phyloP scores from a whole-genome alignment of 2,329 filamentous ascomycete species.

The Fusarium napiforme region DNA sequence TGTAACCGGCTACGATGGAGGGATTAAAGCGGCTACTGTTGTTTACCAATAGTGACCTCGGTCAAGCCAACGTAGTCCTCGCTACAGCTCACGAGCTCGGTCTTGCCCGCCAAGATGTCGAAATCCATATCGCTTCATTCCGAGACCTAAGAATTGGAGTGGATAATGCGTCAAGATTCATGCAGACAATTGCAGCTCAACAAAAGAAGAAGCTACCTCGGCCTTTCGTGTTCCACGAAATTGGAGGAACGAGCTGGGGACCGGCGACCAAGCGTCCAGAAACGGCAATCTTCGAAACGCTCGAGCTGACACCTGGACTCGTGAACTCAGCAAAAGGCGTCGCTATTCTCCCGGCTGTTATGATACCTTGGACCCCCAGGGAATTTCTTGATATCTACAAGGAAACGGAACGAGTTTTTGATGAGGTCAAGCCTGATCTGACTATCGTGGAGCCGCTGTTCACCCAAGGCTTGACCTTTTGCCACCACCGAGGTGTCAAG shows the following conservation, averaged over 20 bases:
- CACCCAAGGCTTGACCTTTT: not conserved
- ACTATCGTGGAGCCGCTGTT: not conserved
- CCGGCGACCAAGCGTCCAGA: not conserved
- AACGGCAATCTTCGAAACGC: not conserved
- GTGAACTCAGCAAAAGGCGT: not conserved
- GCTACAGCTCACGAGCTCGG: not conserved
- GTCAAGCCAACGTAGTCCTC: not conserved
- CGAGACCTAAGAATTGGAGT: not conserved
- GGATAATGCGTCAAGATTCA: not conserved
- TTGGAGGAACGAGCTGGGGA: not conserved
- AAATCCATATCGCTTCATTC: not conserved
- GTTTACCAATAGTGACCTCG: not conserved
- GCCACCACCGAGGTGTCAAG: not conserved
- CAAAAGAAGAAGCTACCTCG: not conserved
- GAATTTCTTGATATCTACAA: not conserved
- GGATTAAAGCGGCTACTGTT: fast-evolving
- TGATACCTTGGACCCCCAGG: not conserved
- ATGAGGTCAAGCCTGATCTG: not conserved
- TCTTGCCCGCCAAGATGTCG: not conserved
- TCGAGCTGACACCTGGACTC: not conserved
- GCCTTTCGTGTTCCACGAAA: not conserved
- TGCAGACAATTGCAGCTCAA: not conserved
- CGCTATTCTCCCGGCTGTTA: not conserved
- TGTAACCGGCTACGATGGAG: fast-evolving
- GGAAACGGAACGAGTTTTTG: not conserved